A percentile compares a stretch with the other conserved stretches of the same genome.
Evolutionary conservation across 2,329 filamentous ascomycete genomes (phyloP).

Genomic region (Botrytis galanthina): DNA sequence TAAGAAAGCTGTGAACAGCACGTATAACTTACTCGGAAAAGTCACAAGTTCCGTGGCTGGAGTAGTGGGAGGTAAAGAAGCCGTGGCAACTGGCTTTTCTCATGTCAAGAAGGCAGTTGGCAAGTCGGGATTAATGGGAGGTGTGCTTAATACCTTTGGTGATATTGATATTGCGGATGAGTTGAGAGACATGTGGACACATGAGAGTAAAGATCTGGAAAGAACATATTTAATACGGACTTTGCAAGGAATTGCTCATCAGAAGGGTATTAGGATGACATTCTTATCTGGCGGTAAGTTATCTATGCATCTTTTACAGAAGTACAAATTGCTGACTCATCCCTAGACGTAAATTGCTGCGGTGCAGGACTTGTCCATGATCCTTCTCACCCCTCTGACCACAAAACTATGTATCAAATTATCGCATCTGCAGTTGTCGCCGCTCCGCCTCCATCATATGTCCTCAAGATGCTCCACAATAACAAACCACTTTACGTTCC

Average conservation of each 20-base stretch:
- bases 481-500: conserved; percentile 91
- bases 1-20: conserved; percentile 94
- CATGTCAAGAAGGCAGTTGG: conserved; percentile 96
- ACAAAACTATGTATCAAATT: conserved; percentile 99
- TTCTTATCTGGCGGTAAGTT: conserved; percentile 81
- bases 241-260: conserved; percentile 89
- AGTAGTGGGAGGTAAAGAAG: conserved; percentile 90
- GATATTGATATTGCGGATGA: conserved; percentile 95
- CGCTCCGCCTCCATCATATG: conserved; percentile 77
- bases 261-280: conserved; percentile 94
- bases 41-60: conserved; percentile 93
- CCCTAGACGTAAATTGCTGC: conserved; percentile 75
- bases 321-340: conserved; percentile 24
- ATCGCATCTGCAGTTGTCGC: conserved; percentile 93
- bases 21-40: conserved; percentile 94
- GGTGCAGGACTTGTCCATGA: conserved; percentile 94
- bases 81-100: conserved; percentile 88
- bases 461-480: conserved; percentile 93
- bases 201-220: conserved; percentile 96
- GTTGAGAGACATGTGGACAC: conserved; percentile 94
- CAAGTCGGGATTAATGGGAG: conserved; percentile 92
- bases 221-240: conserved; percentile 95
- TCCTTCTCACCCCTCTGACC: conserved; percentile 82
- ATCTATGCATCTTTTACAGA: not conserved
- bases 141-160: conserved; percentile 92